Conservation (phyloP, 257 asterid genomes). For the Solanum rostratum region DNA sequence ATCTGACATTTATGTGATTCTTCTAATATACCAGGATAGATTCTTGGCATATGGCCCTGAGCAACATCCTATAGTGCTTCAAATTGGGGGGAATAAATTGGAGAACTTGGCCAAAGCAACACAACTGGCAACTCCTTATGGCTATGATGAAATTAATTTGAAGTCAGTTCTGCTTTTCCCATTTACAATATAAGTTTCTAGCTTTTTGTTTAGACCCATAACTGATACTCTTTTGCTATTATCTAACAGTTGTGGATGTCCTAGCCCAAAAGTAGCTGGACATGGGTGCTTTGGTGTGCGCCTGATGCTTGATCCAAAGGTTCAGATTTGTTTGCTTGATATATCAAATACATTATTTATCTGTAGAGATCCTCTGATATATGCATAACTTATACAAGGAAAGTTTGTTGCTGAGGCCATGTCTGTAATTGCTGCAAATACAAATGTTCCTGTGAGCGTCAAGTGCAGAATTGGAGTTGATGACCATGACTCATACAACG, state of each 20-base stretch:
- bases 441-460: conserved; percentile 86
- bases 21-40: conserved; percentile 52
- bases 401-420: conserved; percentile 97
- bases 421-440: conserved; percentile 83
- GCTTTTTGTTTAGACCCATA: conserved; percentile 5
- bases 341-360: background rate
- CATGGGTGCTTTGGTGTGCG: conserved; percentile 97
- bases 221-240: conserved; percentile 6
- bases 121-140: conserved; percentile 75
- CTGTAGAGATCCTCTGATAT: conserved; percentile 27
- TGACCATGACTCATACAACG: conserved; percentile 76
- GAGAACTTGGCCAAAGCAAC: conserved; percentile 83
- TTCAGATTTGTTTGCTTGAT: conserved; percentile 17
- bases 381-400: conserved; percentile 37
- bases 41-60: conserved; percentile 82
- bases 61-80: conserved; percentile 96
- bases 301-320: conserved; percentile 97
- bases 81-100: conserved; percentile 89
- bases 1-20: conserved; percentile 11
- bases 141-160: conserved; percentile 91
- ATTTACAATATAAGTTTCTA: background rate
- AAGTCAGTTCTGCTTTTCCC: conserved; percentile 40
- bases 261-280: conserved; percentile 96
- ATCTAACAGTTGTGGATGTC: conserved; percentile 81
- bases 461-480: conserved; percentile 97